Evolutionary conservation across 164 flowering plant species (phyloP), one percentile per base, ranked within the genome.

Genomic region (Piper betle): DNA sequence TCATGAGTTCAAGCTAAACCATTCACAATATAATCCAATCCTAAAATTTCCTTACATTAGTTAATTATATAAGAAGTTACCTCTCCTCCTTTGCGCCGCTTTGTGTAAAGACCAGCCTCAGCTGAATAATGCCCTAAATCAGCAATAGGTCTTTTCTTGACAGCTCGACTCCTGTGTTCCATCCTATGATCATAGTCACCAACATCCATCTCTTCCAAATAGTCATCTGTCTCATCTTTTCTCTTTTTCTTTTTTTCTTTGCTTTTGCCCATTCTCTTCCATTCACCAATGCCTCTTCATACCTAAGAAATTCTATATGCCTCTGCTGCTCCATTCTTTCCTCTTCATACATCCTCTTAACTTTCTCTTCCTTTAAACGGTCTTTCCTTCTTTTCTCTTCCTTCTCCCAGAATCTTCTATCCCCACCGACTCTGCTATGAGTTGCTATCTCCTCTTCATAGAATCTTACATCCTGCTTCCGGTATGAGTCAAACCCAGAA

Each of bases 81-180:
- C 98, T 90, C 91, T 71, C 98, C 97, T 2, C 92, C 91, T 67
- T 84, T 79, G 8, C 97, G 88, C 4, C 98, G 93, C 75, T 90
- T 93, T 62, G 86, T 71, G 66, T 77, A 78, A 9, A 80, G 86
- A 50, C 64, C 73, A 74, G 72, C 68, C 17, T 85, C 95, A 39
- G 78, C 77, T 64, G 71, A 72, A 60, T 67, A 72, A 52, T 65
- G 75, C 62, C 75, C 91, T 57, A 70, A 56, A 57, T 85, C 96
- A 37, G 55, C 65, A 25, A 66, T 71, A 41, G 85, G 64, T 55
- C 79, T 78, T 72, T 82, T 78, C 73, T 81, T 82, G 20, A 78
- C 73, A 62, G 72, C 66, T 3, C 91, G 82, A 11, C 76, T 85
- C 66, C 88, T 79, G 62, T 81, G 91, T 52, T 72, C 73, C 62